Evolutionary conservation across 345 rosid species (phyloP).

Genomic region (Firmiana major): DNA sequence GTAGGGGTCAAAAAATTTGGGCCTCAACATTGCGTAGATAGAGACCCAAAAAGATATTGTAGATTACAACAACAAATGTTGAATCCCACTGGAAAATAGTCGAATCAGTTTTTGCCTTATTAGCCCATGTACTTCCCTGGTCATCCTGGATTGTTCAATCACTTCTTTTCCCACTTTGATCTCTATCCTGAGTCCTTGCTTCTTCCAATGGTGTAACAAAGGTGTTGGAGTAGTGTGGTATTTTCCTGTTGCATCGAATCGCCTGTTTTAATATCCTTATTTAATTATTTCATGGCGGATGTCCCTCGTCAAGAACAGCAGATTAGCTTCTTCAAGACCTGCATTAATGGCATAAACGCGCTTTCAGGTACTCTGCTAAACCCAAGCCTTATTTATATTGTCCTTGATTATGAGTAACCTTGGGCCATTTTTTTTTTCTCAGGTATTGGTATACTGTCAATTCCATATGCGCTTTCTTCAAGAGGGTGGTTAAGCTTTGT

Average conservation of each 20-base stretch:
- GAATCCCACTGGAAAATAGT: too few species aligned
- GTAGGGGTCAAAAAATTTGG: too few species aligned
- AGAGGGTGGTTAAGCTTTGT: constrained; percentile 52
- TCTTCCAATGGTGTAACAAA: too few species aligned
- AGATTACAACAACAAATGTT: too few species aligned
- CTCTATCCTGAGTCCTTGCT: too few species aligned
- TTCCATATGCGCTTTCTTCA: constrained; percentile 42
- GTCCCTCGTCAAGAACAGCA: background rate
- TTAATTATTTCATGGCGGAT: background rate
- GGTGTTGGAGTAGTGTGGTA: background rate
- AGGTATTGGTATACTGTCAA: constrained; percentile 44
- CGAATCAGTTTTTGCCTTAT: too few species aligned
- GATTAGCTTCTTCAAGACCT: constrained; percentile 25
- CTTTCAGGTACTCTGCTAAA: constrained; percentile 16
- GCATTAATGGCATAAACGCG: constrained; percentile 32
- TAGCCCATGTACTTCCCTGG: too few species aligned
- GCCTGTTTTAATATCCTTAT: background rate
- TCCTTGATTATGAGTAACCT: background rate
- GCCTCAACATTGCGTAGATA: too few species aligned
- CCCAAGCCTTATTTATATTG: background rate
- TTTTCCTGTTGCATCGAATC: background rate
- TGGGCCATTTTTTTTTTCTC: background rate
- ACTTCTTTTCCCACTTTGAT: too few species aligned
- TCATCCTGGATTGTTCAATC: too few species aligned
- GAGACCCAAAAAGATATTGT: too few species aligned